Evolutionary conservation across 2,329 filamentous ascomycete genomes (phyloP).

Genomic region (Paracorniculantispora psalliotae): DNA sequence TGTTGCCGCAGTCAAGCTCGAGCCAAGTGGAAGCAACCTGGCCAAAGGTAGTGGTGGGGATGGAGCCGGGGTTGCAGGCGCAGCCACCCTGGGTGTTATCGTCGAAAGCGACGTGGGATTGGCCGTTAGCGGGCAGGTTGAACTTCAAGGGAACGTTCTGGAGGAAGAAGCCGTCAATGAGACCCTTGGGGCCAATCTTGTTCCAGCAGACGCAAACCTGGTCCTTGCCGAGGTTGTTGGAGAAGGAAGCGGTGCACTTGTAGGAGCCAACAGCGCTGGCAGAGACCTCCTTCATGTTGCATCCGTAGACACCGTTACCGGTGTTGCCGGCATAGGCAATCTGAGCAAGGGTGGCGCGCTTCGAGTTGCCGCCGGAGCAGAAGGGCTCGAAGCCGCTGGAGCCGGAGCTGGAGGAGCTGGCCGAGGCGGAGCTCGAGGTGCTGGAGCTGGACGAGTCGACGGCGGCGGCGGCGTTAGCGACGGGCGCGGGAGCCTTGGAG

Average conservation of each 20-base stretch:
- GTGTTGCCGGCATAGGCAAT: slow-evolving; percentile 46
- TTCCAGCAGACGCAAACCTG: slow-evolving; percentile 42
- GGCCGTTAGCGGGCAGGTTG: slow-evolving; percentile 31
- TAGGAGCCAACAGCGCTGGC: slow-evolving; percentile 33
- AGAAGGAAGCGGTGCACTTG: slow-evolving; percentile 40
- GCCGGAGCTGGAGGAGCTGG: slow-evolving; percentile 14
- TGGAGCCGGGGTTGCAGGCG: slow-evolving; percentile 33
- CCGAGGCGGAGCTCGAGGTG: slow-evolving; percentile 4
- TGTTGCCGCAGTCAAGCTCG: slow-evolving; percentile 46
- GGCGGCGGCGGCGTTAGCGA: neutral
- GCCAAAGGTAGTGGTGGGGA: slow-evolving; percentile 33
- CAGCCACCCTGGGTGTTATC: slow-evolving; percentile 44
- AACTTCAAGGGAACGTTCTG: slow-evolving; percentile 38
- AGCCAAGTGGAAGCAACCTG: slow-evolving; percentile 43
- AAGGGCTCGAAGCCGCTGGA: slow-evolving; percentile 25
- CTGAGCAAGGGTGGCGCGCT: slow-evolving; percentile 43
- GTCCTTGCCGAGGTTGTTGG: slow-evolving; percentile 30
- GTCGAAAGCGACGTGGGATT: slow-evolving; percentile 41
- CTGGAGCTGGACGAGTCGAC: slow-evolving; percentile 3
- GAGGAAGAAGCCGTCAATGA: slow-evolving; percentile 45
- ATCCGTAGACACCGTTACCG: slow-evolving; percentile 39
- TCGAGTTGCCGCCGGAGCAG: slow-evolving; percentile 31
- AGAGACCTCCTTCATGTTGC: slow-evolving; percentile 47
- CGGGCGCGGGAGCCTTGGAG: neutral
- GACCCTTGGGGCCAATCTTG: slow-evolving; percentile 45